Conservation (phyloP, 495 filamentous ascomycete species). For the Apodospora peruviana region DNA sequence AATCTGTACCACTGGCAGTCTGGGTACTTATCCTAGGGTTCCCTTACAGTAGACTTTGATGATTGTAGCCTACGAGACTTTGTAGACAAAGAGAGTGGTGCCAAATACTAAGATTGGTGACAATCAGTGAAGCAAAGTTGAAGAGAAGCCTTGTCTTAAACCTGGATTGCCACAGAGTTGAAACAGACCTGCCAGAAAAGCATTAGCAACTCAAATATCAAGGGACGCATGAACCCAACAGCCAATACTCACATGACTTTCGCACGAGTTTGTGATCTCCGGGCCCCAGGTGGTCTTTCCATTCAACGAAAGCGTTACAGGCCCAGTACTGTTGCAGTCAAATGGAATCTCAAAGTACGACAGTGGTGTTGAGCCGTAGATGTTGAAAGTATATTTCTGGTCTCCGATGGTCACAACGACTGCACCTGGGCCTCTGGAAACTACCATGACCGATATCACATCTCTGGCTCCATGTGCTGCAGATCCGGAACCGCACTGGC, state of each 20-base stretch:
- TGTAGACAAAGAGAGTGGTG: too few species aligned
- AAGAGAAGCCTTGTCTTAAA: too few species aligned
- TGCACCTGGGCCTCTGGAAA: slow-evolving; percentile 24
- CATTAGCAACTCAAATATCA: background rate
- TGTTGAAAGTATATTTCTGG: slow-evolving; percentile 31
- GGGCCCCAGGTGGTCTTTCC: slow-evolving; percentile 42
- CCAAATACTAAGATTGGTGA: too few species aligned
- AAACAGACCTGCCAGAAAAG: slow-evolving; percentile 30
- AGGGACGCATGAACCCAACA: background rate
- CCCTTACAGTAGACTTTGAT: too few species aligned
- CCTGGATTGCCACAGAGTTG: slow-evolving; percentile 34
- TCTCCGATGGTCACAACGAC: slow-evolving; percentile 50
- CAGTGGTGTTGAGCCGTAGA: slow-evolving; percentile 24
- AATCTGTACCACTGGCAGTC: too few species aligned
- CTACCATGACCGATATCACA: slow-evolving; percentile 39
- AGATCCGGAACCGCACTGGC: slow-evolving; percentile 35
- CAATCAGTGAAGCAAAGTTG: too few species aligned
- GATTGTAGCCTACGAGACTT: too few species aligned
- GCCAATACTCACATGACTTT: slow-evolving; percentile 41
- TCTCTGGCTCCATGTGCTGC: slow-evolving; percentile 38
- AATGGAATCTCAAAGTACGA: slow-evolving; percentile 54
- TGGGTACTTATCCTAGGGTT: too few species aligned
- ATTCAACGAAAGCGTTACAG: slow-evolving; percentile 45
- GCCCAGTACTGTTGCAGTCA: slow-evolving; percentile 36
- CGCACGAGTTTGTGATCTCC: slow-evolving; percentile 33